phyloP scores from a whole-genome alignment of 805 yeast genomes.

The Pichia californica region DNA sequence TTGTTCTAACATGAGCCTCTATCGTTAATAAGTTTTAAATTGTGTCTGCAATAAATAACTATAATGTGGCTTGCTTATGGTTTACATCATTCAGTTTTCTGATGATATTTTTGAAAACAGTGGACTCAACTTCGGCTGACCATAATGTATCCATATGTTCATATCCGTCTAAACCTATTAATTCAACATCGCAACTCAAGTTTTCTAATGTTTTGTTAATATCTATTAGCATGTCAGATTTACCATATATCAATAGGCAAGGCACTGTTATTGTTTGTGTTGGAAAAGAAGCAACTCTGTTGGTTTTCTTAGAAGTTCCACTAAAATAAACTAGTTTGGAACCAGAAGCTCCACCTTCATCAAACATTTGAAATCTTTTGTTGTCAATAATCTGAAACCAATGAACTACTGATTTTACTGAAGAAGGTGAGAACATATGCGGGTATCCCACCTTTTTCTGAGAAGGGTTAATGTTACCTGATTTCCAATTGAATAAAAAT shows the following conservation, averaged over 20 bases:
- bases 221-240: slow-evolving; percentile 77
- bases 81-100: background rate
- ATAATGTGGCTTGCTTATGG: too few species aligned
- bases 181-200: slow-evolving; percentile 42
- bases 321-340: slow-evolving; percentile 25
- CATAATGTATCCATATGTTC: slow-evolving; percentile 90
- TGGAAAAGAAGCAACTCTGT: slow-evolving; percentile 53
- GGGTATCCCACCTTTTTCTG: slow-evolving; percentile 45
- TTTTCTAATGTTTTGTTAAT: slow-evolving; percentile 66
- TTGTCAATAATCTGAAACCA: slow-evolving; percentile 43
- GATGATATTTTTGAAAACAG: slow-evolving; percentile 30
- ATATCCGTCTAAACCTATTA: slow-evolving; percentile 53
- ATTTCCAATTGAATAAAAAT: slow-evolving; percentile 43
- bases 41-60: too few species aligned
- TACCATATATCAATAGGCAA: slow-evolving; percentile 73
- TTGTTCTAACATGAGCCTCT: too few species aligned
- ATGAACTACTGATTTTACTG: slow-evolving; percentile 49
- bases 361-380: slow-evolving; percentile 47
- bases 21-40: too few species aligned
- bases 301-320: slow-evolving; percentile 28
- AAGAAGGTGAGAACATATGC: slow-evolving; percentile 48
- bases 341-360: slow-evolving; percentile 34
- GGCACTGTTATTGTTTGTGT: slow-evolving; percentile 67
- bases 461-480: slow-evolving; percentile 34
- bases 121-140: slow-evolving; percentile 60